Percentiles rank a stretch among this genome's conserved stretches.
Evolutionary conservation across 2,329 filamentous ascomycete species (phyloP).

Genomic region (Xylariaceae sp.): DNA sequence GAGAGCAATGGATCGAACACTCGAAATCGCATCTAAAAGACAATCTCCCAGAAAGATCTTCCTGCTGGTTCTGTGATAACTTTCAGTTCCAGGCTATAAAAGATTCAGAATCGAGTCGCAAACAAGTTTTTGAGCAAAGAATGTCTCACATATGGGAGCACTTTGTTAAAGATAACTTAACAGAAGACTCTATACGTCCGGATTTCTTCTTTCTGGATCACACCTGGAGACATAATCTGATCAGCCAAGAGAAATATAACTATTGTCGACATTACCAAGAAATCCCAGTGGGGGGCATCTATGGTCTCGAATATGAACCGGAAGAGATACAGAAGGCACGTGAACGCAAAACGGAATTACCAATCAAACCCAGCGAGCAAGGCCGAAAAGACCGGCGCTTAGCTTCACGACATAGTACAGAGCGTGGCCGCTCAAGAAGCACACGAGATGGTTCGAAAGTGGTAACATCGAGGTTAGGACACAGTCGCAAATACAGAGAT

Average conservation of each 20-base stretch:
- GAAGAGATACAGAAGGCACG: neutral
- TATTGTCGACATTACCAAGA: neutral
- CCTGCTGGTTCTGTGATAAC: slow-evolving; percentile 19
- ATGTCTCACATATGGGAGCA: slow-evolving; percentile 15
- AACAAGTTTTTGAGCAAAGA: slow-evolving; percentile 2
- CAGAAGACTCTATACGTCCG: neutral
- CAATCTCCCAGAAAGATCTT: neutral
- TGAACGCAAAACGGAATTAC: no score
- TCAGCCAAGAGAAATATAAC: neutral
- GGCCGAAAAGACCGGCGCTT: no score
- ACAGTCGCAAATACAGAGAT: no score
- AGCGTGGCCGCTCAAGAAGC: no score
- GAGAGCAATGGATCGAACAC: slow-evolving; percentile 15
- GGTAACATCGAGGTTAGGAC: no score
- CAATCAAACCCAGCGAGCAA: no score
- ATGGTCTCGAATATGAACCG: neutral
- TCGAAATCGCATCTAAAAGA: neutral
- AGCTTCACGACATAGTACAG: no score
- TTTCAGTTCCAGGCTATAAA: neutral
- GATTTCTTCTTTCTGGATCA: slow-evolving; percentile 5
- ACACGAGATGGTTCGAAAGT: no score
- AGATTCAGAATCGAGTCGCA: neutral
- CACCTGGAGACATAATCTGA: neutral
- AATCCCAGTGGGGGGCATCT: no score
- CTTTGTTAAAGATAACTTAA: neutral